These are phyloP conservation scores for Blastobotrys apis DNA, from an alignment of 1,139 yeast species.

Conservation along the genomic window DNA sequence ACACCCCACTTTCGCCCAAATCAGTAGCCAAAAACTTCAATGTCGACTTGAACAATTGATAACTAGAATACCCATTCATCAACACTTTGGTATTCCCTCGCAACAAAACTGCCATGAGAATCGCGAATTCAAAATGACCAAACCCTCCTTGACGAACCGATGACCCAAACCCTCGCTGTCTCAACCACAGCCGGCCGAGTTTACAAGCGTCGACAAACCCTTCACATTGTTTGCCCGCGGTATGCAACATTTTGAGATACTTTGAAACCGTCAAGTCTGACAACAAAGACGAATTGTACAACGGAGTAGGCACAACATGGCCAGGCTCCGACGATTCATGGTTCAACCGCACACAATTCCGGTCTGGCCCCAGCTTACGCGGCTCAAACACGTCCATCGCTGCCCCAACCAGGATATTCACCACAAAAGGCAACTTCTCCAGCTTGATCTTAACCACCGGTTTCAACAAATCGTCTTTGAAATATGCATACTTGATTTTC, in stretches of 20 bases:
- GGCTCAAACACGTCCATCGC: slow-evolving; percentile 68
- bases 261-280: slow-evolving; percentile 64
- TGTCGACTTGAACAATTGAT: slow-evolving; percentile 87
- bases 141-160: slow-evolving; percentile 59
- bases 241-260: slow-evolving; percentile 69
- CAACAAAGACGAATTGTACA: slow-evolving; percentile 76
- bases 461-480: slow-evolving; percentile 34
- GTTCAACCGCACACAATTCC: slow-evolving; percentile 54
- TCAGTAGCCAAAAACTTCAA: slow-evolving; percentile 75
- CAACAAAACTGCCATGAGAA: slow-evolving; percentile 72
- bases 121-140: slow-evolving; percentile 87
- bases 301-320: slow-evolving; percentile 71
- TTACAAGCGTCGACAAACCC: slow-evolving; percentile 87
- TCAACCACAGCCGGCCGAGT: slow-evolving; percentile 83
- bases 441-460: slow-evolving; percentile 33
- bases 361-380: slow-evolving; percentile 72
- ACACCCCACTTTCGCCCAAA: slow-evolving; percentile 46
- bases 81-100: slow-evolving; percentile 67
- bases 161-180: slow-evolving; percentile 77
- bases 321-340: slow-evolving; percentile 29
- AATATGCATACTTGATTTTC: slow-evolving; percentile 53
- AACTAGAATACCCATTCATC: slow-evolving; percentile 83
- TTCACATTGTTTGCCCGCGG: slow-evolving; percentile 69
- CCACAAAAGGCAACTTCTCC: slow-evolving; percentile 43
- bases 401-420: slow-evolving; percentile 69